Evolutionary conservation across 352 stramenopile genomes (phyloP).

Genomic region (Blastocystis sp.): DNA sequence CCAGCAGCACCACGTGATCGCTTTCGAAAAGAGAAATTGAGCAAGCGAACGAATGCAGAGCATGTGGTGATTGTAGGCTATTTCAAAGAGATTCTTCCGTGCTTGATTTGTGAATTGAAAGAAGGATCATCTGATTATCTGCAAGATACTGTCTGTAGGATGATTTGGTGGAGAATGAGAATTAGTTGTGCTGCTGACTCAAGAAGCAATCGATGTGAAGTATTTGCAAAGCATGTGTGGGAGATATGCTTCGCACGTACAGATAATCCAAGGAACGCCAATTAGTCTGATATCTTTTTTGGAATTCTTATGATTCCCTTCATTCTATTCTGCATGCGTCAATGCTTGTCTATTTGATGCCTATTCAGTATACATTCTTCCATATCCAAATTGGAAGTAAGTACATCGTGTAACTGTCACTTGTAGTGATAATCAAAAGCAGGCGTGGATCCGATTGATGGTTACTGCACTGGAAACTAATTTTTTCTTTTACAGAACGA

Average conservation of each 20-base stretch:
- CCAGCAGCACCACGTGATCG: background rate
- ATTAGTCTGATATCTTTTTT: constrained; percentile 1
- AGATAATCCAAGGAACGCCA: constrained; percentile 31
- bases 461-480: constrained; percentile 27
- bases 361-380: constrained; percentile 35
- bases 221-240: constrained; percentile 2
- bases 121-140: constrained; percentile 24
- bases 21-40: background rate
- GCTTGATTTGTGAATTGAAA: constrained; percentile 24
- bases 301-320: background rate
- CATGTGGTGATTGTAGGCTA: constrained; percentile 44
- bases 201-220: constrained; percentile 1
- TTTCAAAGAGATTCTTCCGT: background rate
- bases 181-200: constrained; percentile 17
- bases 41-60: background rate
- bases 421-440: background rate
- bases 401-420: background rate
- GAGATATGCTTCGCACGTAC: constrained; percentile 10
- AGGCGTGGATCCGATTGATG: constrained; percentile 15
- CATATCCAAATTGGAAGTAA: constrained; percentile 10
- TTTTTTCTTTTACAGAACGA: constrained; percentile 42
- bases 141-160: background rate
- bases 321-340: background rate
- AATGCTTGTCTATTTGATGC: constrained; percentile 10
- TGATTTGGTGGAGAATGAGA: background rate